Evolutionary conservation across 225 moss, liverwort and hornwort species (phyloP).

Genomic region (Physcomitrellopsis africana): DNA sequence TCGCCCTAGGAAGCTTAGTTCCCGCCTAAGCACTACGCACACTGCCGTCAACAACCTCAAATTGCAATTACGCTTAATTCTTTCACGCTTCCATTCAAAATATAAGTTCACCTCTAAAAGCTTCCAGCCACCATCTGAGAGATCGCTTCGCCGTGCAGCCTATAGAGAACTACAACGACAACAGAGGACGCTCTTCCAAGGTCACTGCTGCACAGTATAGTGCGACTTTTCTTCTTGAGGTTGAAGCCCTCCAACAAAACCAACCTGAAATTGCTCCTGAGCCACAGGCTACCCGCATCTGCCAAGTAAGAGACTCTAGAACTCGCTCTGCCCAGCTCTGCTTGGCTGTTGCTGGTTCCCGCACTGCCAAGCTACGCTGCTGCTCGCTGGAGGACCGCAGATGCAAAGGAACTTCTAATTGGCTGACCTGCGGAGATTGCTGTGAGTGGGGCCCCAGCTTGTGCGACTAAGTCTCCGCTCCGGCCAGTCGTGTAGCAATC

Average conservation of each 20-base stretch:
- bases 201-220: neutral
- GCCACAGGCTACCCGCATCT: neutral
- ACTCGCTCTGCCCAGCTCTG: neutral
- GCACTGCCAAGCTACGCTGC: conserved; percentile 25
- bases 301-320: conserved; percentile 26
- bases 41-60: neutral
- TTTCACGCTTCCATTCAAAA: too few relatives aligned
- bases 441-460: conserved; percentile 43
- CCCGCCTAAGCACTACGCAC: neutral
- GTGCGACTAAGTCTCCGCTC: conserved; percentile 32
- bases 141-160: neutral
- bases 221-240: conserved; percentile 2
- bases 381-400: conserved; percentile 22
- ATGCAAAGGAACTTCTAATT: conserved; percentile 25
- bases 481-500: conserved; percentile 27
- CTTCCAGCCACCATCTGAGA: conserved; percentile 4
- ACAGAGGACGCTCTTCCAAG: neutral
- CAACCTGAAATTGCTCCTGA: conserved; percentile 18
- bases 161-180: neutral
- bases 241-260: neutral
- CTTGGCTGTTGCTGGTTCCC: conserved; percentile 17
- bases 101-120: neutral
- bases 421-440: conserved; percentile 1
- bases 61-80: neutral
- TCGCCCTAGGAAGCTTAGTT: neutral